phyloP scores from a whole-genome alignment of 208 protist species.

The Leishmania guyanensis region DNA sequence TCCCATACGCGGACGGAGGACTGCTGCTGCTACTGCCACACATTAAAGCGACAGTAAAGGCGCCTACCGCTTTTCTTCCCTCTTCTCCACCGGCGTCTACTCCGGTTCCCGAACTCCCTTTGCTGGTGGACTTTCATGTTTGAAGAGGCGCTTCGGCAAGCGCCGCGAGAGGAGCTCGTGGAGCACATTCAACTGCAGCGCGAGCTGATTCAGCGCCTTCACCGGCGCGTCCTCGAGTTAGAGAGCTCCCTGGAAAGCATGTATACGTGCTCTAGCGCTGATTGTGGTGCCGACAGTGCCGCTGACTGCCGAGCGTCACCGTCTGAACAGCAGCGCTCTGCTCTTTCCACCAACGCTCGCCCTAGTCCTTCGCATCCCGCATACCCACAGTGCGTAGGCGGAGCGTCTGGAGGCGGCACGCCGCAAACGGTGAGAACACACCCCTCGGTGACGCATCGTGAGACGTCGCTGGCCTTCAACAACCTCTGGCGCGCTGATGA shows the following conservation, averaged over 20 bases:
- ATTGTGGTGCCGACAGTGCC: not conserved
- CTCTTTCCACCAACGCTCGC: not conserved
- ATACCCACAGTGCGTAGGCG: not conserved
- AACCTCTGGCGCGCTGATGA: not conserved
- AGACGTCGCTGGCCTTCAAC: not conserved
- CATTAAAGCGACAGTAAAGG: not conserved
- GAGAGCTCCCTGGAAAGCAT: slow-evolving; percentile 36
- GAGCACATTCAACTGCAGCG: slow-evolving; percentile 63
- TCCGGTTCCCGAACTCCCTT: not conserved
- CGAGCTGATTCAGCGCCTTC: slow-evolving; percentile 62
- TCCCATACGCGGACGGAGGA: not conserved
- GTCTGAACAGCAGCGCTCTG: not conserved
- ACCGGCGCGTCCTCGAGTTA: slow-evolving; percentile 54
- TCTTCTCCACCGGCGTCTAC: not conserved
- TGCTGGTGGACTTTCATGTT: slow-evolving; percentile 11
- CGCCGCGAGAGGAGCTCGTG: slow-evolving; percentile 57
- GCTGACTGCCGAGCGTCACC: not conserved
- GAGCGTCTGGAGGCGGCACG: not conserved
- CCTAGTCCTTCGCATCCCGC: not conserved
- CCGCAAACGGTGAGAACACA: not conserved
- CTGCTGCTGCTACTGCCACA: not conserved
- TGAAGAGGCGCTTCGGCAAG: slow-evolving; percentile 37
- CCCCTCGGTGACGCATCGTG: not conserved
- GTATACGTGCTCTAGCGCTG: not conserved
- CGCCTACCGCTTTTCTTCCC: not conserved